Evolutionary conservation across 768 basidiomycete genomes (phyloP).

Genomic region (Leccinum arenicola): DNA sequence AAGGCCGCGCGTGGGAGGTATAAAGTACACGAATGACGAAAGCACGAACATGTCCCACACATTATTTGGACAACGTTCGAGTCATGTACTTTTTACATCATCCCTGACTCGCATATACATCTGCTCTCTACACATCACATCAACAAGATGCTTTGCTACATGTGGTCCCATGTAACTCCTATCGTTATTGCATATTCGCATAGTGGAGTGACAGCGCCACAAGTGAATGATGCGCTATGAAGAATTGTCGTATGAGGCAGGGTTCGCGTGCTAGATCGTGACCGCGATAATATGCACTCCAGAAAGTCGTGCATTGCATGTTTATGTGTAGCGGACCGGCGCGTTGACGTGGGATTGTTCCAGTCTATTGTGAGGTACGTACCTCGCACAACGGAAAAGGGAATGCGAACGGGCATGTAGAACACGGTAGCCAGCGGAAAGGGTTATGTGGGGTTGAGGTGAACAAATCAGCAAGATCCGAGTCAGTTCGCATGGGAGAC

Average conservation of each 20-base stretch:
- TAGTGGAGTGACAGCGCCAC: background rate
- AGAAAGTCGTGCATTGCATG: background rate
- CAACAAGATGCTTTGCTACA: background rate
- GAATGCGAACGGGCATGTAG: background rate
- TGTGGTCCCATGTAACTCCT: background rate
- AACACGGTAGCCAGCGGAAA: too few relatives aligned
- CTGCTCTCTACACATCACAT: background rate
- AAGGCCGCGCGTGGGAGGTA: slow-evolving; percentile 6
- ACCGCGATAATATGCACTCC: background rate
- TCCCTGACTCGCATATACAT: slow-evolving; percentile 18
- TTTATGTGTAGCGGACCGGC: too few relatives aligned
- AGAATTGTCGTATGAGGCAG: background rate
- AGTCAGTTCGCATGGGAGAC: too few relatives aligned
- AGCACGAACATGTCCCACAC: background rate
- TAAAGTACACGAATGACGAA: slow-evolving; percentile 11
- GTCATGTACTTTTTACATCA: slow-evolving; percentile 21
- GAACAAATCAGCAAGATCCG: too few relatives aligned
- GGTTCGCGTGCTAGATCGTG: background rate
- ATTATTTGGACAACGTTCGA: slow-evolving; percentile 1
- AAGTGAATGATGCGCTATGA: background rate
- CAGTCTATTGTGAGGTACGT: background rate
- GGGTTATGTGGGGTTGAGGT: too few relatives aligned
- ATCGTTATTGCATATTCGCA: background rate
- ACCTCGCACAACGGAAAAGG: background rate
- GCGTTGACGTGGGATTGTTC: background rate